phyloP scores from a whole-genome alignment of 192 early-diverging fungal species.

The Dispira simplex region DNA sequence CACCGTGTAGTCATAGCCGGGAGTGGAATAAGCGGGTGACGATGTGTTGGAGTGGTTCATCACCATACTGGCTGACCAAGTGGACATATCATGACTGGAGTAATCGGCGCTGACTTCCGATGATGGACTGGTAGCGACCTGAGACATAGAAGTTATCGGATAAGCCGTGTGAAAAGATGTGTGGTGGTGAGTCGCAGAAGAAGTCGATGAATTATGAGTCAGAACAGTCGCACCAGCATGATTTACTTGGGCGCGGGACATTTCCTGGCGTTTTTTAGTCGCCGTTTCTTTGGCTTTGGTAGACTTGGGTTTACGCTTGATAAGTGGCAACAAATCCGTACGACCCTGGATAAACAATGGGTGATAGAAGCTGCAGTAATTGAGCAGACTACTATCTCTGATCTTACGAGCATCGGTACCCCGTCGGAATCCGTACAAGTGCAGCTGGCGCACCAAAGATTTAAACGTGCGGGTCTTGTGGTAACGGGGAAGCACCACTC shows the following conservation, averaged over 20 bases:
- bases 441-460: conserved; percentile 12
- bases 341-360: conserved; percentile 10
- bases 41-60: no score
- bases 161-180: no score
- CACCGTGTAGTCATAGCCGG: no score
- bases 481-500: conserved; percentile 9
- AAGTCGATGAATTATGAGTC: no score
- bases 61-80: no score
- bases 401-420: conserved; percentile 10
- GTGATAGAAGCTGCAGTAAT: conserved; percentile 12
- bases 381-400: conserved; percentile 7
- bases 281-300: conserved; percentile 4
- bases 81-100: no score
- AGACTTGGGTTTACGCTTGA: conserved; percentile 11
- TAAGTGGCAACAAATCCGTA: background rate
- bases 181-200: no score
- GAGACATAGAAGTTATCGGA: no score
- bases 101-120: no score
- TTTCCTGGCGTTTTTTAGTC: background rate
- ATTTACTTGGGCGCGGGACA: background rate
- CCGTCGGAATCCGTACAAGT: conserved; percentile 10
- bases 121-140: background rate
- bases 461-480: conserved; percentile 11
- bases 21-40: no score
- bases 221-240: no score